Conservation (phyloP, 164 flowering plant species). For the Chimonanthus praecox region DNA sequence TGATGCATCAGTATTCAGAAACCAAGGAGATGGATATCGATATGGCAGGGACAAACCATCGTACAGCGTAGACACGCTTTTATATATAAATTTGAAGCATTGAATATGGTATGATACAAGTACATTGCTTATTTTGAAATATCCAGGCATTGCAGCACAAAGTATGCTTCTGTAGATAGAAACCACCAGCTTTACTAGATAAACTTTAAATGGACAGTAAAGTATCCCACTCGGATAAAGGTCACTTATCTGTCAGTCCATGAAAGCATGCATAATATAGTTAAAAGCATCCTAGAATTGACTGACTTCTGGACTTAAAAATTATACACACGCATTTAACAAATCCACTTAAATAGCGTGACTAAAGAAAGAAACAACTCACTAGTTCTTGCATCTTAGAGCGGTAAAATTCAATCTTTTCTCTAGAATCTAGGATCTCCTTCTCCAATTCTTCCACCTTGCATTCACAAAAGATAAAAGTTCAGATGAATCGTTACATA, state of each 20-base stretch:
- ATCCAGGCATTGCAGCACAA: too few relatives aligned
- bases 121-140: too few relatives aligned
- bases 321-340: neutral
- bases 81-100: too few relatives aligned
- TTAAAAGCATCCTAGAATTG: too few relatives aligned
- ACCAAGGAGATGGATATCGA: too few relatives aligned
- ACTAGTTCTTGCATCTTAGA: slow-evolving; percentile 97
- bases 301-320: too few relatives aligned
- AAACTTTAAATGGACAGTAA: neutral
- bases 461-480: slow-evolving; percentile 5
- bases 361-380: slow-evolving; percentile 26
- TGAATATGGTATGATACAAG: too few relatives aligned
- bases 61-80: too few relatives aligned
- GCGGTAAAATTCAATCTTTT: slow-evolving; percentile 78
- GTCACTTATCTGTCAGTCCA: neutral
- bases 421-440: slow-evolving; percentile 70
- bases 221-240: neutral
- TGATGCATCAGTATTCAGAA: too few relatives aligned
- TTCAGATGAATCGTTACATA: slow-evolving; percentile 4
- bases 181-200: too few relatives aligned
- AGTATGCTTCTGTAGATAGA: too few relatives aligned
- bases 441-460: slow-evolving; percentile 88
- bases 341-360: neutral
- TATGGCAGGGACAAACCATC: too few relatives aligned
- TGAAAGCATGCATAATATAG: neutral